phyloP scores from a whole-genome alignment of 1,284 basidiomycete genomes.

The Xerocomus amazonicus region DNA sequence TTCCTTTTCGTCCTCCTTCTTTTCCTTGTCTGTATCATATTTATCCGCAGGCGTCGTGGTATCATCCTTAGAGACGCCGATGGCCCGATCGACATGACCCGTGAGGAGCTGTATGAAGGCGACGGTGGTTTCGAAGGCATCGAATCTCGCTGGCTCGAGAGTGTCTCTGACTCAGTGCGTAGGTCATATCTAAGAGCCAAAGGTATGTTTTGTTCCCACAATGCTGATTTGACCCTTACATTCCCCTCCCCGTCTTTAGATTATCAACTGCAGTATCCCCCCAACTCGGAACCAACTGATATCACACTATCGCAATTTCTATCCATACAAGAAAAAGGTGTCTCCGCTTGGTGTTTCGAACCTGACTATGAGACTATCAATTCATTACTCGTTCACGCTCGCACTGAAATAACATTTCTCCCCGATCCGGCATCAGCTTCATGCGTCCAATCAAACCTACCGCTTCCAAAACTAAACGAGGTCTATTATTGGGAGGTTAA shows the following conservation, averaged over 20 bases:
- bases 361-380: constrained; percentile 94
- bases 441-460: constrained; percentile 91
- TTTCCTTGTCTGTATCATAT: constrained; percentile 84
- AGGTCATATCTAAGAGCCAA: constrained; percentile 83
- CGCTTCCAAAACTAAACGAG: constrained; percentile 92
- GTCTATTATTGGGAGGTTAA: constrained; percentile 99
- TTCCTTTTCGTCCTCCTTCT: constrained; percentile 89
- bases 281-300: constrained; percentile 90
- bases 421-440: constrained; percentile 91
- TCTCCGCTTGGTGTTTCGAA: constrained; percentile 96
- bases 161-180: constrained; percentile 62
- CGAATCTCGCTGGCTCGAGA: constrained; percentile 92
- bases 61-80: constrained; percentile 84
- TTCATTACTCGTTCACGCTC: constrained; percentile 85
- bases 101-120: constrained; percentile 84
- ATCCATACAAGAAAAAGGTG: constrained; percentile 96
- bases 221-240: constrained; percentile 4
- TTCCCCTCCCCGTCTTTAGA: constrained; percentile 46
- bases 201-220: constrained; percentile 50
- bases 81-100: constrained; percentile 90
- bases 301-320: constrained; percentile 96
- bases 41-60: constrained; percentile 76
- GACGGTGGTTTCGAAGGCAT: constrained; percentile 91
- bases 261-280: constrained; percentile 87
- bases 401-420: constrained; percentile 94